These are phyloP conservation scores for Phytophthora idaei DNA, from an alignment of 352 stramenopile species.

Conservation along the genomic window DNA sequence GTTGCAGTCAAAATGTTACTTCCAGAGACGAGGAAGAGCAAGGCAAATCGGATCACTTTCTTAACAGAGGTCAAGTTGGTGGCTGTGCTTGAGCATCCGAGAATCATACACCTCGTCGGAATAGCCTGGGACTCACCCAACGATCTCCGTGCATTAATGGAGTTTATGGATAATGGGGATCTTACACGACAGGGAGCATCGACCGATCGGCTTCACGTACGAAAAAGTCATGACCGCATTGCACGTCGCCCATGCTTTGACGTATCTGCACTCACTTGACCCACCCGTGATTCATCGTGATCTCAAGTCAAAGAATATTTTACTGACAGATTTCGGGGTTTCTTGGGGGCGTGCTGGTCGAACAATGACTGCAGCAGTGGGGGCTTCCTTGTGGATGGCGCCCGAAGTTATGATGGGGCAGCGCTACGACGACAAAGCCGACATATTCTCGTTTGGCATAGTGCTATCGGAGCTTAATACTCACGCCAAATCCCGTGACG, in stretches of 20 bases:
- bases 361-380: constrained; percentile 41
- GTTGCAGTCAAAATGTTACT: constrained; percentile 38
- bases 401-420: constrained; percentile 45
- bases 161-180: constrained; percentile 43
- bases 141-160: constrained; percentile 42
- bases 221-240: constrained; percentile 44
- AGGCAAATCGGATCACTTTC: constrained; percentile 22
- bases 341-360: constrained; percentile 26
- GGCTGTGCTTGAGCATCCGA: constrained; percentile 36
- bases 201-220: constrained; percentile 22
- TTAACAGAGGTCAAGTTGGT: constrained; percentile 28
- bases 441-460: constrained; percentile 36
- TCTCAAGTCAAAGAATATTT: constrained; percentile 34
- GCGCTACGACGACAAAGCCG: constrained; percentile 26
- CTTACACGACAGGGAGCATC: constrained; percentile 16
- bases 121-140: constrained; percentile 43
- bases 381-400: constrained; percentile 40
- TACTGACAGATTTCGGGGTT: constrained; percentile 53
- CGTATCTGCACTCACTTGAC: constrained; percentile 40
- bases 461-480: constrained; percentile 11
- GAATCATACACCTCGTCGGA: constrained; percentile 46
- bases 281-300: constrained; percentile 32
- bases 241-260: constrained; percentile 38
- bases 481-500: constrained; percentile 1
- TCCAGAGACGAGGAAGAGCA: constrained; percentile 10